These are phyloP conservation scores for Fusarium duplospermum DNA, from an alignment of 2,329 filamentous ascomycete species.

Conservation along the genomic window DNA sequence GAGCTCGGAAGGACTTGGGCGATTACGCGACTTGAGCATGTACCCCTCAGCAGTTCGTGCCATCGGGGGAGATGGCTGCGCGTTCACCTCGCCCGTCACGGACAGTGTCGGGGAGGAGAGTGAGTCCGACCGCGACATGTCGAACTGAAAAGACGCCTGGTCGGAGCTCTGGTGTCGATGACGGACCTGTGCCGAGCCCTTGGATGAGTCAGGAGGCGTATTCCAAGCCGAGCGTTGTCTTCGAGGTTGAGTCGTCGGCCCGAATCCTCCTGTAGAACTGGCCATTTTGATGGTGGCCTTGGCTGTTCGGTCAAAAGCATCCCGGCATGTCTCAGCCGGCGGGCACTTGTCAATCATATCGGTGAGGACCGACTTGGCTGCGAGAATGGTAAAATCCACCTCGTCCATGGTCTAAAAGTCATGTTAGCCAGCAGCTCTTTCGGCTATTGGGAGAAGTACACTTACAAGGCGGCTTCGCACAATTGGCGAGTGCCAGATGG, in stretches of 20 bases:
- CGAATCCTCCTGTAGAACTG: constrained; percentile 86
- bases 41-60: constrained; percentile 49
- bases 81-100: constrained; percentile 47
- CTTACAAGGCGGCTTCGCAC: constrained; percentile 87
- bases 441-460: constrained; percentile 25
- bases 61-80: constrained; percentile 55
- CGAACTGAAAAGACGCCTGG: constrained; percentile 50
- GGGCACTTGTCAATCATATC: constrained; percentile 96
- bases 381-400: constrained; percentile 95
- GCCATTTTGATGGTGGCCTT: constrained; percentile 97
- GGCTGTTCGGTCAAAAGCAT: constrained; percentile 94
- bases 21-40: constrained; percentile 46
- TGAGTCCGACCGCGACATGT: constrained; percentile 53
- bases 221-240: constrained; percentile 48
- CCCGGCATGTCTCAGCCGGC: constrained; percentile 91
- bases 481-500: constrained; percentile 94
- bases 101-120: constrained; percentile 57
- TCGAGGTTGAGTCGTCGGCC: constrained; percentile 51
- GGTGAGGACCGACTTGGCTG: constrained; percentile 90
- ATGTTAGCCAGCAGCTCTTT: constrained; percentile 13
- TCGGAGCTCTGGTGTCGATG: constrained; percentile 48
- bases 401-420: constrained; percentile 80
- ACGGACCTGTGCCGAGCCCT: constrained; percentile 35
- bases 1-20: constrained; percentile 46
- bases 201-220: constrained; percentile 42